phyloP scores from a whole-genome alignment of 2,329 filamentous ascomycete genomes.

The Fusarium phyllophilum region DNA sequence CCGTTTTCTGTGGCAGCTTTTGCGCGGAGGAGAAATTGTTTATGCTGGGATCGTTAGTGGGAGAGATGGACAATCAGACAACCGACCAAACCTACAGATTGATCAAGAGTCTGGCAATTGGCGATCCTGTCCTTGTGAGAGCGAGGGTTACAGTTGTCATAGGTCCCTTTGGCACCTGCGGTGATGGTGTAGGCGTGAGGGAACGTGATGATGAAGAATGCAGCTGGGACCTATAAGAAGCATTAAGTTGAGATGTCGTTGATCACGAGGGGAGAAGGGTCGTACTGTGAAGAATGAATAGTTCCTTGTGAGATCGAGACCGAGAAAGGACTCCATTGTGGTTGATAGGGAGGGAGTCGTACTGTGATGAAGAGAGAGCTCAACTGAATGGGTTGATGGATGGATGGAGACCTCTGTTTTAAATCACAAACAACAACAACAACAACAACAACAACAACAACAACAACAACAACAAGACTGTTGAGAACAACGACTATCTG shows the following conservation, averaged over 20 bases:
- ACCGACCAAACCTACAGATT: slow-evolving; percentile 35
- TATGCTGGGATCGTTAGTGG: slow-evolving; percentile 50
- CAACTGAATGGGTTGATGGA: neutral
- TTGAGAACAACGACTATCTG: slow-evolving; percentile 12
- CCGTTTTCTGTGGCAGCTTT: slow-evolving; percentile 60
- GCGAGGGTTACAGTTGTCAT: slow-evolving; percentile 54
- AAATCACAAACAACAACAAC: neutral
- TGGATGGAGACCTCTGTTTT: neutral
- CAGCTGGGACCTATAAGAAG: slow-evolving; percentile 53
- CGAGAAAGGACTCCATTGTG: slow-evolving; percentile 47
- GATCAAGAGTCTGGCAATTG: slow-evolving; percentile 48
- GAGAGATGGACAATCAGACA: too few relatives aligned
- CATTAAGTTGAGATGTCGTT: neutral
- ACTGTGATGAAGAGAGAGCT: neutral
- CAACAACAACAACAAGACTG: neutral
- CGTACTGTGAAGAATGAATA: slow-evolving; percentile 48
- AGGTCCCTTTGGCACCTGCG: slow-evolving; percentile 42
- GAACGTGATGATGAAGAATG: slow-evolving; percentile 49
- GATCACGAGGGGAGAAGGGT: neutral
- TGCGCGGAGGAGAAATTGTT: slow-evolving; percentile 64
- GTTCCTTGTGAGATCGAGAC: slow-evolving; percentile 51
- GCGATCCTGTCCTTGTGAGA: slow-evolving; percentile 45
- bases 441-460: neutral
- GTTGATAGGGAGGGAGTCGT: neutral
- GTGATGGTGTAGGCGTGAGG: slow-evolving; percentile 50